Percentiles rank a stretch among this genome's conserved stretches.
Conservation (phyloP, 2,329 filamentous ascomycete species). For the Aspergillus fischeri region DNA sequence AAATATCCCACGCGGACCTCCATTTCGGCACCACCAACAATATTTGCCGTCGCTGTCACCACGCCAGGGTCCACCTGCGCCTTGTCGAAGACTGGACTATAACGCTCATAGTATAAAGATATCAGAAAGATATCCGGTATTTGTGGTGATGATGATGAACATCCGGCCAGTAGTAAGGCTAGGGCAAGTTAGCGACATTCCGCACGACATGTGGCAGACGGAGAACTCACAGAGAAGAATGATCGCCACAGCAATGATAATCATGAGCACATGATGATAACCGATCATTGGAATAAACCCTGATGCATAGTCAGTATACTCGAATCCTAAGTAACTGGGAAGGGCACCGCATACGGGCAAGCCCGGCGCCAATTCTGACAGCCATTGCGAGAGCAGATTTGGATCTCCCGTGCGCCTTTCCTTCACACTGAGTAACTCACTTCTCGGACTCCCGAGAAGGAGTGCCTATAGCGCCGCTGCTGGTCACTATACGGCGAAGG, state of each 20-base stretch:
- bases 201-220: background rate
- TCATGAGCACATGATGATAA: conserved; percentile 90
- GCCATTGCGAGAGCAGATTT: conserved; percentile 24
- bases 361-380: conserved; percentile 27
- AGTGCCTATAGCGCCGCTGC: conserved; percentile 15
- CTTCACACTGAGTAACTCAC: conserved; percentile 26
- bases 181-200: conserved; percentile 20
- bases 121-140: conserved; percentile 97
- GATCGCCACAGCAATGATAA: conserved; percentile 87
- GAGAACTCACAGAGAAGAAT: conserved; percentile 80
- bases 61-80: conserved; percentile 89
- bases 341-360: conserved; percentile 31
- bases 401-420: conserved; percentile 8
- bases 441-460: conserved; percentile 41
- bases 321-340: background rate
- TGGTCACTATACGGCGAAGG: conserved; percentile 5
- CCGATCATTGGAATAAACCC: conserved; percentile 60
- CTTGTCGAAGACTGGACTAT: conserved; percentile 75
- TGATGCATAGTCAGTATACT: conserved; percentile 21
- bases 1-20: conserved; percentile 97
- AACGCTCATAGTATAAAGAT: conserved; percentile 91
- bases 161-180: conserved; percentile 92
- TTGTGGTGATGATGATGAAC: conserved; percentile 90
- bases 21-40: conserved; percentile 77
- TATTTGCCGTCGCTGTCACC: conserved; percentile 79